Conservation (phyloP, 306 rosid species). For the Inga leiocalycina region DNA sequence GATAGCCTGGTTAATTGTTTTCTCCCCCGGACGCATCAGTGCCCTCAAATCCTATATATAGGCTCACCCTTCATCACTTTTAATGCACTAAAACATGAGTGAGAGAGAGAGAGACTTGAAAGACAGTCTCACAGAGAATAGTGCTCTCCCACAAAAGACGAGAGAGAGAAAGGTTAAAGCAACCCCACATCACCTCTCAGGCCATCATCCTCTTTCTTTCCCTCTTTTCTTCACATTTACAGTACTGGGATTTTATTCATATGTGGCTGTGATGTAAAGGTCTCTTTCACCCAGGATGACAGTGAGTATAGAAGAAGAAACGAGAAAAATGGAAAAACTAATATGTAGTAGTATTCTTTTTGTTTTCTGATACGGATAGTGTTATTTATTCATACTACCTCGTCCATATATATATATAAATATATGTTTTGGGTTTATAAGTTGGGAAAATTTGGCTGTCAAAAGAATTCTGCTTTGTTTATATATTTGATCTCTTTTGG, state of each 20-base stretch:
- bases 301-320: background rate
- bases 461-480: no score
- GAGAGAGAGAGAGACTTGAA: background rate
- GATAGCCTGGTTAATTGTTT: conserved; percentile 37
- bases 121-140: conserved; percentile 23
- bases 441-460: background rate
- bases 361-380: background rate
- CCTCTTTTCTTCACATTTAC: conserved; percentile 15
- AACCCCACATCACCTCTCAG: conserved; percentile 34
- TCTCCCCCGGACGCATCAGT: conserved; percentile 46
- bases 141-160: conserved; percentile 44
- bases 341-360: background rate
- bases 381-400: background rate
- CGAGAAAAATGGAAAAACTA: background rate
- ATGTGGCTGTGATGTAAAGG: background rate
- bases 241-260: conserved; percentile 36
- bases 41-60: conserved; percentile 64
- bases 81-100: conserved; percentile 15
- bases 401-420: background rate
- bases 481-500: conserved; percentile 26
- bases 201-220: conserved; percentile 11
- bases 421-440: background rate
- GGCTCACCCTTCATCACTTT: conserved; percentile 19
- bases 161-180: conserved; percentile 8
- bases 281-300: conserved; percentile 8